A percentile compares a stretch with the other conserved stretches of the same genome.
phyloP scores from a whole-genome alignment of 495 filamentous ascomycete species.

The Neurospora sp. region DNA sequence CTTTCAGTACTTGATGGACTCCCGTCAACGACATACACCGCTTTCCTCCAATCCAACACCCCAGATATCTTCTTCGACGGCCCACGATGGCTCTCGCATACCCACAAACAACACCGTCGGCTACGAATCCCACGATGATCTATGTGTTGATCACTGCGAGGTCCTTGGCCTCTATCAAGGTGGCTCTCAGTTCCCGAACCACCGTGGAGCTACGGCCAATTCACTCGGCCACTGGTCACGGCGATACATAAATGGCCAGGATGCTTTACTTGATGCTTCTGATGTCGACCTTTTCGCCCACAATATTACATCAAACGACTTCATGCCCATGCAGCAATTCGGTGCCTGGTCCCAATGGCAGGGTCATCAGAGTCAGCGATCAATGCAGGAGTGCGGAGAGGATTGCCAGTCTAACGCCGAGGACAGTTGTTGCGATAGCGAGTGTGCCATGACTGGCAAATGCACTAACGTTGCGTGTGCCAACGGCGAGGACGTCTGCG shows the following conservation, averaged over 20 bases:
- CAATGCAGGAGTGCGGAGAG: slow-evolving; percentile 17
- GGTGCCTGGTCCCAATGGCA: not conserved
- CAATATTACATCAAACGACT: not conserved
- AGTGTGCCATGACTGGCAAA: slow-evolving; percentile 30
- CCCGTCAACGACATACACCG: not conserved
- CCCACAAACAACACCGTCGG: slow-evolving; percentile 1
- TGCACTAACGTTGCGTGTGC: slow-evolving; percentile 22
- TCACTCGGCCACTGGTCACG: not conserved
- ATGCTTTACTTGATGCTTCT: not conserved
- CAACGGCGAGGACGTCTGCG: slow-evolving; percentile 22
- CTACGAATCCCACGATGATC: slow-evolving; percentile 30
- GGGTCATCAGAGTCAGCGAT: not conserved
- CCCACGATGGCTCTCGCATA: slow-evolving; percentile 2
- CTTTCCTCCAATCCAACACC: not conserved
- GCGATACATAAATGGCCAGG: not conserved
- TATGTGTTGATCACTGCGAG: slow-evolving; percentile 29
- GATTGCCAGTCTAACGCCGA: slow-evolving; percentile 19
- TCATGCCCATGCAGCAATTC: not conserved
- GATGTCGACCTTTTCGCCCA: not conserved
- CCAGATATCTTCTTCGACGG: slow-evolving; percentile 13
- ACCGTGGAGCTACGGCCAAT: slow-evolving; percentile 11
- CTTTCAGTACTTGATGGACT: not conserved
- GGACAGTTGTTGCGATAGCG: slow-evolving; percentile 23
- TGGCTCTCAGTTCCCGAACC: slow-evolving; percentile 21
- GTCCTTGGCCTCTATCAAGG: slow-evolving; percentile 22